Evolutionary conservation across 164 flowering plant genomes (phyloP), one percentile per base, ranked within the genome.

Genomic region (Stephania cephalantha): DNA sequence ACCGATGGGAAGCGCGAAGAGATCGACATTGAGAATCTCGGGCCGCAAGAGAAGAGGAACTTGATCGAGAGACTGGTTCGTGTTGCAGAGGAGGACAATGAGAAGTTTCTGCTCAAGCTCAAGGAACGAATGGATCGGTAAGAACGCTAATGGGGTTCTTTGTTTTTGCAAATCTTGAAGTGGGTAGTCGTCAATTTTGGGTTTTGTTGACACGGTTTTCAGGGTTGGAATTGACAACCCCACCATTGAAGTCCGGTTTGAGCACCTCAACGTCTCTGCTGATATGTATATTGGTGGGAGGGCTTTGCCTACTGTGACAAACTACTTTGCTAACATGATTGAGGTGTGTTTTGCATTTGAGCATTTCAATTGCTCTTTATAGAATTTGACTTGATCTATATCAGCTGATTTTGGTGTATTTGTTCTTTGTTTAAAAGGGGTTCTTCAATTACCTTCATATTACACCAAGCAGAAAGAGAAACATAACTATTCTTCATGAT

Each of bases 71-170:
- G 89, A 73, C 78, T 91, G 46, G 78, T 90, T 0, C 84, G 77
- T 70, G 83, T 81, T 76, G 89, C 91, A 1, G 94, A 88, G 64
- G 86, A 89, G 50, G 92, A 87, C 69, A 89, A 91, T 76, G 94
- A 88, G 81, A 84, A 81, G 76, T 88, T 89, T 83, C 81, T 91
- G 80, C 61, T 83, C 68, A 88, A 90, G 84, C 91, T 90, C 73
- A 90, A 82, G 82, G 68, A 89, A 35, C 78, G 85, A 7, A 78
- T 85, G 58, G 83, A 85, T 64, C 65, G 83, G 86, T 73, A 72
- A 4, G 42, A 35, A 4, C 42, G 25, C 7, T 30, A 13, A 6
- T 30, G n/a, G 48, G 15, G n/a, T 3, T 18, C 8, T 42, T 12
- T 69, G 18, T 8, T 11, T 11, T 13, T 44, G 44, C 22, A 35